These are phyloP conservation scores for Setaria viridis DNA, from an alignment of 202 grass and related monocot genomes.

Conservation along the genomic window DNA sequence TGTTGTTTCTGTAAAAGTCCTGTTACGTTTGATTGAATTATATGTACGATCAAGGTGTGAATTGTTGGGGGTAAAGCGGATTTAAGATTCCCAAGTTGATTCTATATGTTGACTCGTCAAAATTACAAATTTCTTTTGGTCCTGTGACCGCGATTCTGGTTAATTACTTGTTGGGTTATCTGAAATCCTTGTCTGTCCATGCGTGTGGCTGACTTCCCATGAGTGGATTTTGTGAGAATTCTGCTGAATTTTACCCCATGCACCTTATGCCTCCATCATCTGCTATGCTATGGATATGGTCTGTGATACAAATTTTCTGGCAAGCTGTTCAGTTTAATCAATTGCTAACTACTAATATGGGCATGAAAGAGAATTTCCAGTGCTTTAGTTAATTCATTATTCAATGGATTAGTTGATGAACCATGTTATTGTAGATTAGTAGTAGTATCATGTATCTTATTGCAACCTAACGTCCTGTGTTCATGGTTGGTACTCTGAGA, in stretches of 20 bases:
- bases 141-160: neutral
- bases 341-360: neutral
- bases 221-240: neutral
- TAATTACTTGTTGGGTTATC: neutral
- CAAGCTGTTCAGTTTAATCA: neutral
- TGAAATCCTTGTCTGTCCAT: neutral
- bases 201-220: neutral
- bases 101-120: neutral
- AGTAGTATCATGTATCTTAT: neutral
- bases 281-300: neutral
- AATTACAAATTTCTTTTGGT: neutral
- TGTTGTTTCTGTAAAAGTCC: neutral
- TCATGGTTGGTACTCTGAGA: neutral
- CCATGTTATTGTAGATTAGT: neutral
- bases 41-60: neutral
- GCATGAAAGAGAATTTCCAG: neutral
- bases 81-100: neutral
- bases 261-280: slow-evolving; percentile 2
- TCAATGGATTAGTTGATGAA: neutral
- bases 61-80: slow-evolving; percentile 6
- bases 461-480: neutral
- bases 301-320: neutral
- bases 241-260: neutral
- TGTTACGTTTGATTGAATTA: neutral
- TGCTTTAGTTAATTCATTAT: neutral